These are phyloP conservation scores for Fusarium verticillioides DNA, from an alignment of 2,329 filamentous ascomycete genomes.

Conservation along the genomic window DNA sequence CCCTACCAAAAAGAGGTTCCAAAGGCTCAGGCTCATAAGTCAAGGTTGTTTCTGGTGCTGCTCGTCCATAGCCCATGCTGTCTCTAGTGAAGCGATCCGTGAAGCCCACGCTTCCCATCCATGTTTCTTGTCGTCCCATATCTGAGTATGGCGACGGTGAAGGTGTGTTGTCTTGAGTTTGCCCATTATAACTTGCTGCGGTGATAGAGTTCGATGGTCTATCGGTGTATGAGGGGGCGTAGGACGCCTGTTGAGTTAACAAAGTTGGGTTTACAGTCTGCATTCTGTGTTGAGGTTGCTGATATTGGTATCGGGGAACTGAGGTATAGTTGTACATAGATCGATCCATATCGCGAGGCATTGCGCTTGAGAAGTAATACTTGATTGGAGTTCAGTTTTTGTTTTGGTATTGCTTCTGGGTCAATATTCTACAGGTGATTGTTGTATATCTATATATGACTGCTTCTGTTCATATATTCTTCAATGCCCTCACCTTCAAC, in stretches of 20 bases:
- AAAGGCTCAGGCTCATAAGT: slow-evolving; percentile 25
- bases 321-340: background rate
- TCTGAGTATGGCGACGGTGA: background rate
- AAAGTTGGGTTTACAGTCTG: slow-evolving; percentile 19
- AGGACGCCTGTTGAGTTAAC: background rate
- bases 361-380: background rate
- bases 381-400: no score
- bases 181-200: accelerated
- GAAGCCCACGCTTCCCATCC: slow-evolving; percentile 39
- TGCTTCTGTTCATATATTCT: no score
- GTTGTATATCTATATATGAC: background rate
- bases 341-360: background rate
- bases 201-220: background rate
- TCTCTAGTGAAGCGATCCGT: slow-evolving; percentile 18
- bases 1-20: slow-evolving; percentile 29
- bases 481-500: background rate
- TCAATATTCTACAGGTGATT: background rate
- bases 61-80: slow-evolving; percentile 12
- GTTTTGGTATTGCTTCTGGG: accelerated
- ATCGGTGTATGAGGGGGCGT: background rate
- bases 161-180: background rate
- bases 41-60: background rate
- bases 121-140: background rate
- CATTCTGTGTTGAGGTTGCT: background rate
- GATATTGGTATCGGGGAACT: background rate